These are phyloP conservation scores for Candida arabinofermentans DNA, from an alignment of 805 yeast species.

Conservation along the genomic window DNA sequence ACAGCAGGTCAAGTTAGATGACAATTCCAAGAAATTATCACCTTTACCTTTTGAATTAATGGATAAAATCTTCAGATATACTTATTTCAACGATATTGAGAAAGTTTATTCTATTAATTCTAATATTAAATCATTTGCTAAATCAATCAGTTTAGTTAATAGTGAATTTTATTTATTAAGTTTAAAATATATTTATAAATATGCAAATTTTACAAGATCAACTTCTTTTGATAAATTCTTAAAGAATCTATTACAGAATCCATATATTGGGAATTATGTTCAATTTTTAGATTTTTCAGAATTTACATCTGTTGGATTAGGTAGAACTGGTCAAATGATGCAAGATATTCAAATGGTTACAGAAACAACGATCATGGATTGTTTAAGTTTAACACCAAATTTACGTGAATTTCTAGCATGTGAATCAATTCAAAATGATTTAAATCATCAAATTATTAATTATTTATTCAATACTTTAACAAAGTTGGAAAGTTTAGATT, in stretches of 20 bases:
- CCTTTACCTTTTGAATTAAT: constrained; percentile 32
- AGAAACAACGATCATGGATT: constrained; percentile 59
- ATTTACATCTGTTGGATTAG: constrained; percentile 84
- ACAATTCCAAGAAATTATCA: constrained; percentile 9
- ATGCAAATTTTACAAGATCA: constrained; percentile 74
- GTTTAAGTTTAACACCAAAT: constrained; percentile 60
- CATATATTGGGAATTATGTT: constrained; percentile 55
- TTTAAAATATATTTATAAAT: constrained; percentile 56
- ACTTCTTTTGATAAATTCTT: constrained; percentile 72
- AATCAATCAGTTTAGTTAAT: constrained; percentile 39
- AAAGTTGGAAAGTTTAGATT: constrained; percentile 67
- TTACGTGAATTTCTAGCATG: constrained; percentile 76
- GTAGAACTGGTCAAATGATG: constrained; percentile 86
- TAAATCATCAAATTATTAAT: constrained; percentile 56
- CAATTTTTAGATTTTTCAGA: constrained; percentile 82
- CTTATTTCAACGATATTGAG: constrained; percentile 27
- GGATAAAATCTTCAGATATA: constrained; percentile 29
- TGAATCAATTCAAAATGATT: constrained; percentile 82
- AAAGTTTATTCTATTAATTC: constrained; percentile 26
- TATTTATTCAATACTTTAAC: constrained; percentile 51
- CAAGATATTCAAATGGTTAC: constrained; percentile 90
- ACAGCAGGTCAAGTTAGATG: constrained; percentile 13
- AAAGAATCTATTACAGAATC: constrained; percentile 43
- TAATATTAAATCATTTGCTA: constrained; percentile 26
- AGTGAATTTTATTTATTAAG: constrained; percentile 56